Evolutionary conservation across 129 eudicot species (phyloP).

Genomic region (Escallonia herrerae): DNA sequence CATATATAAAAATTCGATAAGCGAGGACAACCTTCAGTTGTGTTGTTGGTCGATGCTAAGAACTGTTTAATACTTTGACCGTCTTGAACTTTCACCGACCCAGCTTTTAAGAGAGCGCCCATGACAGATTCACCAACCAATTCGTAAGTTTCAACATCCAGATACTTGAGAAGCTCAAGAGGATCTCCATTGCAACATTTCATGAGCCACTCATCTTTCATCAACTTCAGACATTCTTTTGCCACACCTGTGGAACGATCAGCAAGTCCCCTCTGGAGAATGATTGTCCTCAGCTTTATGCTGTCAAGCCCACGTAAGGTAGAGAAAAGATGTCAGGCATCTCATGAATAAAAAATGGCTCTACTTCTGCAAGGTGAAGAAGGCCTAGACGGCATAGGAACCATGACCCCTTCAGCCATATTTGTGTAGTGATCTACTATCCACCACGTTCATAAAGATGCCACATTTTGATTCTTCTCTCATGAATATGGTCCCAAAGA

Average conservation of each 20-base stretch:
- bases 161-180: slow-evolving; percentile 72
- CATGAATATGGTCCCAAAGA: too few species aligned
- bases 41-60: slow-evolving; percentile 23
- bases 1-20: background rate
- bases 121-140: slow-evolving; percentile 75
- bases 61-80: slow-evolving; percentile 52
- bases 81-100: slow-evolving; percentile 55
- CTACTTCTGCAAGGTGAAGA: background rate
- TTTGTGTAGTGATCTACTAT: too few species aligned
- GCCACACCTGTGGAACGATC: slow-evolving; percentile 77
- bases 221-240: slow-evolving; percentile 68
- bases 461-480: too few species aligned
- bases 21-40: slow-evolving; percentile 52
- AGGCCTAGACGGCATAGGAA: background rate
- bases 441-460: too few species aligned
- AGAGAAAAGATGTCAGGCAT: slow-evolving; percentile 11
- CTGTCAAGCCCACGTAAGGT: slow-evolving; percentile 21
- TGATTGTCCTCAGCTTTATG: slow-evolving; percentile 74
- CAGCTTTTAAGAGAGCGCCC: slow-evolving; percentile 61
- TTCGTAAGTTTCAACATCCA: slow-evolving; percentile 98
- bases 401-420: background rate
- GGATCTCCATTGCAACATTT: slow-evolving; percentile 84
- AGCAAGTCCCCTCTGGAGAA: slow-evolving; percentile 87
- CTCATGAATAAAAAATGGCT: background rate
- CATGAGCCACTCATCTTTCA: slow-evolving; percentile 92